Percentiles rank a stretch among this genome's conserved stretches.
Evolutionary conservation across 306 rosid species (phyloP).

Genomic region (Lotus japonicus): DNA sequence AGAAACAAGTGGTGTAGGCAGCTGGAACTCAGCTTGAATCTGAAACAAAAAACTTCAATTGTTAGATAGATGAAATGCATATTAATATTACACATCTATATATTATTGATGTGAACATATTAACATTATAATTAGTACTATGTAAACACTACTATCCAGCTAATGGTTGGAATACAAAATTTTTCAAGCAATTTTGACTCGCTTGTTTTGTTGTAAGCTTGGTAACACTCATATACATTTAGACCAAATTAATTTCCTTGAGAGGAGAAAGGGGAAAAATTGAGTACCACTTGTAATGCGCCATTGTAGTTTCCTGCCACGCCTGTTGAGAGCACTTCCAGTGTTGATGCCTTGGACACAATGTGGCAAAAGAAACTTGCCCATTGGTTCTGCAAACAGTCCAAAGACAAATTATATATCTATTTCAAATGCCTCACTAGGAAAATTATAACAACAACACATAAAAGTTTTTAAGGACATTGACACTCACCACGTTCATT

Average conservation of each 20-base stretch:
- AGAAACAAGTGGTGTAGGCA: slow-evolving; percentile 94
- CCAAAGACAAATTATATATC: background rate
- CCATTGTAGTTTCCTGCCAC: slow-evolving; percentile 97
- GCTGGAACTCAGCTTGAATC: slow-evolving; percentile 95
- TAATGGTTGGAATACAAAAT: too few species aligned
- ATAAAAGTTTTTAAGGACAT: too few species aligned
- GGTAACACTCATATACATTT: too few species aligned
- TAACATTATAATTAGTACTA: too few species aligned
- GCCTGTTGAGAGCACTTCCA: slow-evolving; percentile 89
- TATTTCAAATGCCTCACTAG: background rate
- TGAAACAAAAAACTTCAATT: background rate
- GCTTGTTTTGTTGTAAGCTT: too few species aligned
- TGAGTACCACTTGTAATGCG: slow-evolving; percentile 88
- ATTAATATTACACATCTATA: too few species aligned
- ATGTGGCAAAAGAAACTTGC: slow-evolving; percentile 75
- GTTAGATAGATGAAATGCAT: too few species aligned
- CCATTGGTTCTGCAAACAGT: slow-evolving; percentile 63
- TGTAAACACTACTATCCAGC: too few species aligned
- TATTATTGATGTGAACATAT: too few species aligned
- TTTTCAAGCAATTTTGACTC: too few species aligned
- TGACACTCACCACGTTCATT: slow-evolving; percentile 74
- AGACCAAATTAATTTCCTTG: too few species aligned
- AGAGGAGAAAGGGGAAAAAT: too few species aligned
- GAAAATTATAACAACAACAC: background rate
- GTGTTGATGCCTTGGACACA: slow-evolving; percentile 86